Conservation (phyloP, 768 basidiomycete genomes). For the Rubroboletus satanas region DNA sequence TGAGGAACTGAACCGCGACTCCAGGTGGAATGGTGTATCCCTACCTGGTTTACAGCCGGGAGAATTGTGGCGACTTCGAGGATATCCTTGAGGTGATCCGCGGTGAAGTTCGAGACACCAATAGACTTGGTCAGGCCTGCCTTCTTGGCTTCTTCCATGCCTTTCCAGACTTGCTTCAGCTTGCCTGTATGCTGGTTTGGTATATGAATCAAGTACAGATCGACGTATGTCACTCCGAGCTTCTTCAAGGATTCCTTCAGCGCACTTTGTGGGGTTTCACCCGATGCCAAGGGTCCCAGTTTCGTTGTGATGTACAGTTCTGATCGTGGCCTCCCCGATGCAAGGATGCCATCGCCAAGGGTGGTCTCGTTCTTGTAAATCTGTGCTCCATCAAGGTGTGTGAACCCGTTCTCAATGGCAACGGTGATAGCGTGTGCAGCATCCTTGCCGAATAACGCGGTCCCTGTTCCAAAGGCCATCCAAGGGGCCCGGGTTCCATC, state of each 20-base stretch:
- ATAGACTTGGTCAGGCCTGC: conserved; percentile 40
- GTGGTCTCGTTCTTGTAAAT: conserved; percentile 53
- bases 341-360: conserved; percentile 48
- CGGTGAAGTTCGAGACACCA: conserved; percentile 55
- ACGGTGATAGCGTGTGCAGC: conserved; percentile 35
- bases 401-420: conserved; percentile 56
- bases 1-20: background rate
- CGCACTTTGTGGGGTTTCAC: conserved; percentile 45
- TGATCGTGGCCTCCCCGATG: conserved; percentile 48
- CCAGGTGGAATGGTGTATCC: background rate
- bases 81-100: conserved; percentile 41
- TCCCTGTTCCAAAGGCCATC: conserved; percentile 63
- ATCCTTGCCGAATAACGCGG: conserved; percentile 46
- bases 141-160: conserved; percentile 53
- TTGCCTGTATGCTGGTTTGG: conserved; percentile 38
- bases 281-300: conserved; percentile 32
- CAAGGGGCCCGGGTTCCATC: conserved; percentile 52
- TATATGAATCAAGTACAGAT: conserved; percentile 61
- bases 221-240: conserved; percentile 53
- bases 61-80: conserved; percentile 40
- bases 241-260: conserved; percentile 53
- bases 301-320: conserved; percentile 65
- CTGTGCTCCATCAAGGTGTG: conserved; percentile 65
- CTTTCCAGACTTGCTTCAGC: conserved; percentile 53
- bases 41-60: conserved; percentile 55